Base-by-base conservation (phyloP, 2,329 filamentous ascomycete species). In the Phyllachora maydis region DNA sequence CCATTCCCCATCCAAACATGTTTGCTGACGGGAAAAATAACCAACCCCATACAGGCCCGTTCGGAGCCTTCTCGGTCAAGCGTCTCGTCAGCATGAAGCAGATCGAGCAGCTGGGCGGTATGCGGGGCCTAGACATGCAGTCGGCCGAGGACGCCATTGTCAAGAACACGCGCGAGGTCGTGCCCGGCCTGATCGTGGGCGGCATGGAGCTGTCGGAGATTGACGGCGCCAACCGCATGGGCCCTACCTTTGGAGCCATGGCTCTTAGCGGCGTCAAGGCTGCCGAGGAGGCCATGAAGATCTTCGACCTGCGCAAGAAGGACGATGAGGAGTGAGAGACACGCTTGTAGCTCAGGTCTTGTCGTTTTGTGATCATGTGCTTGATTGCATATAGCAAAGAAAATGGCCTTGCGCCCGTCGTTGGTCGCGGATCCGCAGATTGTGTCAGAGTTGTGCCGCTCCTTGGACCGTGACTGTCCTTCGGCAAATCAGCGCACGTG, bases 71-170 rank as follows among this genome's bases (percentile, higher is more conserved):
- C 57, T 76, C 55, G 34, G 82, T 79, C 46, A 92, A 92, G 65
- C 68, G 82, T 23, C 72, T 92, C 19, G 82, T 90, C 22, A 77
- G 71, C 47, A 91, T 92, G 81, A 64, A 74, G 47, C 65, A 68
- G 35, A 60, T 92, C 29, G 71, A 81, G 45, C 70, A 77, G 50
- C 66, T 92, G 3, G 81, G 79, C 27, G 82, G 82, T 34, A 93
- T 93, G 82, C 71, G 82, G 28, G 83, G 82, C 6, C 58, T 93
- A 11, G 82, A 93, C 49, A 93, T 92, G 82, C 78, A 82, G 51
- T 56, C 60, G 2, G 82, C 82, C 21, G 82, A 93, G 49, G 82
- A 93, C 38, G 81, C 82, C 22, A 92, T 93, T 36, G 82, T 92
- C 45, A 91, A 88, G 60, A 62, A 74, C 35, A 92, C 82, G 5